Evolutionary conservation across 2,329 filamentous ascomycete genomes (phyloP), one percentile per base, ranked within the genome.

Genomic region (Laburnicola sp.): DNA sequence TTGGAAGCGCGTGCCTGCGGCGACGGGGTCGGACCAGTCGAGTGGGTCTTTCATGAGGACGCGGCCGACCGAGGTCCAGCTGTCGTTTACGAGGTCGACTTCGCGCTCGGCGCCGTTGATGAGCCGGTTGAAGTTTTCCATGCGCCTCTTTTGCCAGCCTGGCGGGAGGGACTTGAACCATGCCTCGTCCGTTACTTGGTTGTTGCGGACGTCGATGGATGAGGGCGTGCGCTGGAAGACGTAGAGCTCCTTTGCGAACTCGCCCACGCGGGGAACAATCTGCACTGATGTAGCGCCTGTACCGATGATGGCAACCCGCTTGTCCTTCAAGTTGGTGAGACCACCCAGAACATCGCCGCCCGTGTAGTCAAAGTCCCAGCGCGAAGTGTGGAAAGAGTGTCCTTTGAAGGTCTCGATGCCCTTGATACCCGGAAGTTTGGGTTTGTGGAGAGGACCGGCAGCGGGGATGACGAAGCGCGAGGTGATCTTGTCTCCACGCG

Each of bases 111-210:
- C 54, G 28, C 74, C 72, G 28, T 66, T 69, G 23, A 80, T 50
- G 41, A 70, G 65, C 2, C 51, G 59, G 55, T 75, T 66, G 50
- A 78, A 76, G 60, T 82, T 84, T 25, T 65, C 50, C 51, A 70
- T 69, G 16, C 81, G 75, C 37, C 74, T 69, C 9, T 59, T 54
- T 55, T 81, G 78, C 83, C 82, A 85, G 4, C 81, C 81, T 2
- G 65, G 51, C 22, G 54, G 25, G 7, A 62, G 54, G 2, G 32
- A 40, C 7, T 52, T 45, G 2, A 50, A 56, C 59, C 59, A 63
- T 6, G 45, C 41, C 4, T 50, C 36, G 21, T 63, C 54, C 0
- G 61, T 65, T 9, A 51, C 45, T 34, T 51, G 46, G 26, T 65
- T 66, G 23, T 47, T 41, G 9, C 72, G 68, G 10, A 45, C 49